Evolutionary conservation across 345 rosid species (phyloP).

Genomic region (Lumnitzera littorea): DNA sequence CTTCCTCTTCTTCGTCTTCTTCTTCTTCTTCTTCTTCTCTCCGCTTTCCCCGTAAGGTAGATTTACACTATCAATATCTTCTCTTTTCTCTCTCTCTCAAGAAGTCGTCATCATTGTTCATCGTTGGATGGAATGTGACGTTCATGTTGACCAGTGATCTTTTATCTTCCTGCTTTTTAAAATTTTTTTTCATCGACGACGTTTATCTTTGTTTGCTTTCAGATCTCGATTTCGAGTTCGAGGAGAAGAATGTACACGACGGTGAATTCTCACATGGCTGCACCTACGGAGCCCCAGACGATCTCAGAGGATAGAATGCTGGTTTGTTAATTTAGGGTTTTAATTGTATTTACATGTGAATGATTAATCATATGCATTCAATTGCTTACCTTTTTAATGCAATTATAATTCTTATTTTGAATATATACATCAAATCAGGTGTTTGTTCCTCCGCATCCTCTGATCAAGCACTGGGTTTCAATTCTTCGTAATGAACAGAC

Average conservation of each 20-base stretch:
- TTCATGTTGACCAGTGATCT: too few relatives aligned
- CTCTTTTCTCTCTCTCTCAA: not conserved
- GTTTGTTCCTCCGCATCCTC: slow-evolving; percentile 85
- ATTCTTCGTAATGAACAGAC: slow-evolving; percentile 80
- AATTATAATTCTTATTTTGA: too few relatives aligned
- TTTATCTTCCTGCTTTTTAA: too few relatives aligned
- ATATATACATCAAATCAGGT: slow-evolving; percentile 29
- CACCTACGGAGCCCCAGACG: slow-evolving; percentile 42
- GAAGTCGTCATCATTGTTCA: not conserved
- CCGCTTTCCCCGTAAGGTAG: not conserved
- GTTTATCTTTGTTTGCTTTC: not conserved
- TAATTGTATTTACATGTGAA: not conserved
- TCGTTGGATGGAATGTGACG: too few relatives aligned
- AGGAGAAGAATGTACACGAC: slow-evolving; percentile 31
- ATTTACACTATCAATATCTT: not conserved
- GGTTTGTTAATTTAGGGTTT: slow-evolving; percentile 20
- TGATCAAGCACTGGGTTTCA: slow-evolving; percentile 94
- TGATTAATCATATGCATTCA: not conserved
- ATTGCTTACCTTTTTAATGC: not conserved
- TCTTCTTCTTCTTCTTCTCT: not conserved
- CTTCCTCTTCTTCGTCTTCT: not conserved
- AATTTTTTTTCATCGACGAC: too few relatives aligned
- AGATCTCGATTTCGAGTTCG: slow-evolving; percentile 38
- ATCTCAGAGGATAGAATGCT: slow-evolving; percentile 67
- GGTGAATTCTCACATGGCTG: slow-evolving; percentile 44